Base-by-base conservation (phyloP, 495 filamentous ascomycete genomes). In the Xylaria curta region DNA sequence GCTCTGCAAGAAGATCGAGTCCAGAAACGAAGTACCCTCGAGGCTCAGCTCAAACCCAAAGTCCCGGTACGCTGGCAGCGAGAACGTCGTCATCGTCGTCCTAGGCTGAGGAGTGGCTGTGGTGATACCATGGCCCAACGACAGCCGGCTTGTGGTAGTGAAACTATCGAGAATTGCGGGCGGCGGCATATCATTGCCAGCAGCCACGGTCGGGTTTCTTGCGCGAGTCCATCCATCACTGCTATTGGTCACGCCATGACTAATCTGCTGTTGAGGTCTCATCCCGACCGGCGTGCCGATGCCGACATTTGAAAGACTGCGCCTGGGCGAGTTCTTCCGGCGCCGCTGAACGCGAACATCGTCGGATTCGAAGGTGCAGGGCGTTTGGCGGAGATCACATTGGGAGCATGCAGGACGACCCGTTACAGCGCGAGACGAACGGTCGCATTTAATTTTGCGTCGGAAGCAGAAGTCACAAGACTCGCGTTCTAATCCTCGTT, bases 391-490 rank as follows among this genome's bases (percentile, higher is more conserved):
- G 31, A 53, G 33, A 26, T 67, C 64, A 54, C 64, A 67, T 54
- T 67, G 64, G 26, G 49, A 67, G 64, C 64, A 67, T 38, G 33
- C 31, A 24, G n/a, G 47, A 1, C 12, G 47, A 17, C 64, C 64
- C 19, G 19, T 19, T 26, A 21, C 31, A 54, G 33, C 47, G 9
- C 64, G 47, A 40, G 64, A 53, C 26, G 64, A 67, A 54, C 64
- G 64, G n/a, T 67, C 64, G 49, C 64, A 67, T 54, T 54, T 67
- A 5, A 67, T 67, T 42, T 67, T 67, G 10, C 64, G 64, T 54
- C 49, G 64, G 47, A 67, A 67, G n/a, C 64, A 67, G 64, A 67
- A 54, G 44, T 67, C 64, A 47, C 64, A 67, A 6, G 64, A 67
- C 44, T 67, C 64, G 33, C 64, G 64, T n/a, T 67, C 64, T 24